Evolutionary conservation across 371 early-diverging fungal genomes (phyloP), one percentile per base, ranked within the genome.

Genomic region (Phascolomyces articulosus): DNA sequence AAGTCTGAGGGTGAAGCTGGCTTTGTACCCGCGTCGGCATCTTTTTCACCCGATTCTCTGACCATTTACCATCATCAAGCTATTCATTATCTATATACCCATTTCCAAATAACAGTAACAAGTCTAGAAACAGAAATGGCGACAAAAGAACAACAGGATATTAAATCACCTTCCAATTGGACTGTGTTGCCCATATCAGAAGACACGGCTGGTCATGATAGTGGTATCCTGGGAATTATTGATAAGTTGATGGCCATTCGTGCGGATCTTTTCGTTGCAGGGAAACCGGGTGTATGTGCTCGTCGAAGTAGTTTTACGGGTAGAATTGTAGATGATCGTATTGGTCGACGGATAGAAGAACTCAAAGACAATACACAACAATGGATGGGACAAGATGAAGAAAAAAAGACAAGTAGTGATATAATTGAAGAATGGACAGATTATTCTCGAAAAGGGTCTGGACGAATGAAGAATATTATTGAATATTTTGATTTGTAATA

Each of bases 171-270:
- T 38, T 49, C 67, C 4, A 69, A 75, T 41, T 75, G 76, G 76
- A 72, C 72, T 11, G 63, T 72, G 18, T 15, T 75, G 7, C 63
- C 67, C 20, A 31, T 75, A 9, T 56, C 70, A 28, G 41, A 58
- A 11, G 21, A 41, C 1, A 8, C 67, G 0, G 60, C 67, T 9
- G 23, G 23, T 4, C 51, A 63, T 4, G 77, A 77, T 38, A 58
- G 54, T 11, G 71, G 74, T 8, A 53, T 66, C 23, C 49, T 73
- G 0, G 77, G 77, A n/a, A 77, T 77, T 13, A 24, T 77, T 7
- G 77, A 77, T 47, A 77, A 77, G 58, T 51, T 77, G 20, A 28
- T 71, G 16, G 77, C 77, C 28, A 74, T 77, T 51, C 67, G 66
- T 27, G 74, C 74, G 15, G 57, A 67, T 41, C 49, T 63, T 4